These are phyloP conservation scores for Agastache rugosa DNA, from an alignment of 257 asterid species.

Conservation along the genomic window DNA sequence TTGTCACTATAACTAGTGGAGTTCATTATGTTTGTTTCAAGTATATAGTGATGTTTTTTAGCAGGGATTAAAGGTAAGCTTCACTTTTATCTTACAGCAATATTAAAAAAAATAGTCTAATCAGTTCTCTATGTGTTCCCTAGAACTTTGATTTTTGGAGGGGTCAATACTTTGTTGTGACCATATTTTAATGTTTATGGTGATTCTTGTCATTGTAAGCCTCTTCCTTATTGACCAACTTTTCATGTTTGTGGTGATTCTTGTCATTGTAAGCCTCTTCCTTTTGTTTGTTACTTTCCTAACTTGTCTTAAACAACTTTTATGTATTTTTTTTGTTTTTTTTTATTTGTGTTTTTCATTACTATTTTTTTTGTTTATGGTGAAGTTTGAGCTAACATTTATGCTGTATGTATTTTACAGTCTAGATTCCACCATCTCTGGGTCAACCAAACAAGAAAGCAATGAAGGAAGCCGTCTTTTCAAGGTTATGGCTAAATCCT, in stretches of 20 bases:
- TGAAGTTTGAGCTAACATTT: slow-evolving; percentile 30
- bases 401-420: slow-evolving; percentile 48
- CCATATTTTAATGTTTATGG: neutral
- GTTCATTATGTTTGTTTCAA: slow-evolving; percentile 20
- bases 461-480: slow-evolving; percentile 98
- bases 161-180: slow-evolving; percentile 2
- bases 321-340: neutral
- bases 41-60: slow-evolving; percentile 6
- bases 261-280: slow-evolving; percentile 30
- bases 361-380: neutral
- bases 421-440: slow-evolving; percentile 95
- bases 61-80: neutral
- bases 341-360: neutral
- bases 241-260: slow-evolving; percentile 16
- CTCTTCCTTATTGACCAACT: too few species aligned
- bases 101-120: neutral
- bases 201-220: slow-evolving; percentile 26
- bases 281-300: slow-evolving; percentile 18
- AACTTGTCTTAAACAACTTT: slow-evolving; percentile 15
- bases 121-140: neutral
- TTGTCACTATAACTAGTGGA: neutral
- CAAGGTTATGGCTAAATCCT: slow-evolving; percentile 94
- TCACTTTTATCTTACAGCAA: neutral
- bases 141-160: slow-evolving; percentile 10
- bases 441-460: slow-evolving; percentile 87